phyloP scores from a whole-genome alignment of 2,329 filamentous ascomycete species.

The Colletotrichum caudatum region DNA sequence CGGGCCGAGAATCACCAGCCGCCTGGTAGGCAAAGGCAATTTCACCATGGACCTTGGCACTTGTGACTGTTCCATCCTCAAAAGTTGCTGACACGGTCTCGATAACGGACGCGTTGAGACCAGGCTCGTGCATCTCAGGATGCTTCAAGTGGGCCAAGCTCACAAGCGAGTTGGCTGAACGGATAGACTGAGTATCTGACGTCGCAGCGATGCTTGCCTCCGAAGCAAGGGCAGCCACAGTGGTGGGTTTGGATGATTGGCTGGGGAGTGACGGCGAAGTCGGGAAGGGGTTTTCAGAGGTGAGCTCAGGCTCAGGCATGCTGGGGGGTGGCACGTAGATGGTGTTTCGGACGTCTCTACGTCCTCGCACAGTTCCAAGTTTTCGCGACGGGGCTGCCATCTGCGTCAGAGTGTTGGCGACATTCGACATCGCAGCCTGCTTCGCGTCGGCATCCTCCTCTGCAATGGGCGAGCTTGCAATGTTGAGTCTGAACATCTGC shows the following conservation, averaged over 20 bases:
- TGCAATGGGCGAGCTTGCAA: constrained; percentile 80
- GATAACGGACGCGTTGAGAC: constrained; percentile 88
- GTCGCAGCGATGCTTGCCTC: constrained; percentile 69
- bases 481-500: constrained; percentile 83
- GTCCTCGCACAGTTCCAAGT: constrained; percentile 83
- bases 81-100: constrained; percentile 92
- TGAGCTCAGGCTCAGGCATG: constrained; percentile 53
- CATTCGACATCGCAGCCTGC: constrained; percentile 78
- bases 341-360: constrained; percentile 92
- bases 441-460: constrained; percentile 82
- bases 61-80: constrained; percentile 77
- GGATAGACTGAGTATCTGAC: constrained; percentile 91
- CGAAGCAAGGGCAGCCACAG: constrained; percentile 69
- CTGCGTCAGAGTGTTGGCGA: constrained; percentile 78
- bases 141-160: constrained; percentile 79
- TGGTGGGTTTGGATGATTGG: constrained; percentile 56
- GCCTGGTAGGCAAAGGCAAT: constrained; percentile 87
- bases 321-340: constrained; percentile 76
- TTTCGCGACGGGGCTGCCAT: constrained; percentile 75
- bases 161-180: constrained; percentile 85
- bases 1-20: constrained; percentile 48
- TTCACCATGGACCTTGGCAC: constrained; percentile 84
- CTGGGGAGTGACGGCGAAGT: constrained; percentile 54
- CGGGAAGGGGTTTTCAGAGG: constrained; percentile 50
- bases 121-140: constrained; percentile 81